Conservation (phyloP, 768 basidiomycete species). For the Clitopilus passeckerianus region DNA sequence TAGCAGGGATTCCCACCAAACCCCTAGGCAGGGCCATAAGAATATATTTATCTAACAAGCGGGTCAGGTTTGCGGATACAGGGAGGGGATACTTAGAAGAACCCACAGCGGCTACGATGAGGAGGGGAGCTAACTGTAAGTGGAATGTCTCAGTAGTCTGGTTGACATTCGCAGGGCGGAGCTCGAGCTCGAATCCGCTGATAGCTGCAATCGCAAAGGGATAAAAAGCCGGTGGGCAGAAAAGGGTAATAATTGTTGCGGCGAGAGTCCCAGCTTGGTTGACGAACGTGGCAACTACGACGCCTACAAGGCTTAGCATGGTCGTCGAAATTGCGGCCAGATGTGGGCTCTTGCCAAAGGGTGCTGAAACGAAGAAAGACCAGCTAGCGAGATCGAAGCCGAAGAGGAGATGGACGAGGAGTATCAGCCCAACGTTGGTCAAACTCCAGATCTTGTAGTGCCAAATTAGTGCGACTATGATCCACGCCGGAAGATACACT, state of each 20-base stretch:
- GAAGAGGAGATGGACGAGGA: conserved; percentile 48
- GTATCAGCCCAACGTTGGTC: conserved; percentile 44
- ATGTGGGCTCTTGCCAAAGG: conserved; percentile 55
- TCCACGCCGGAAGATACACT: conserved; percentile 60
- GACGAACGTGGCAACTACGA: conserved; percentile 47
- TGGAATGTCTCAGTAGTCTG: conserved; percentile 43
- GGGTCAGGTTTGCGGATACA: background rate
- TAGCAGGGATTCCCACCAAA: conserved; percentile 40
- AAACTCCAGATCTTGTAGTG: conserved; percentile 45
- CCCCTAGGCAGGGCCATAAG: conserved; percentile 52
- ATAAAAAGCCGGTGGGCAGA: conserved; percentile 61
- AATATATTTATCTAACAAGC: conserved; percentile 44
- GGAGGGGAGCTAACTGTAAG: conserved; percentile 34
- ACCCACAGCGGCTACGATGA: conserved; percentile 49
- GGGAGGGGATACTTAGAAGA: background rate
- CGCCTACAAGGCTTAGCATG: conserved; percentile 48
- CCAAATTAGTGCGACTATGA: conserved; percentile 49
- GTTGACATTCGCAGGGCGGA: conserved; percentile 33
- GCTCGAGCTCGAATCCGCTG: conserved; percentile 46
- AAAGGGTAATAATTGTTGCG: conserved; percentile 45
- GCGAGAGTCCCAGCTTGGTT: conserved; percentile 25
- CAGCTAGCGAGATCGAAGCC: conserved; percentile 53
- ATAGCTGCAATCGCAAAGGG: conserved; percentile 52
- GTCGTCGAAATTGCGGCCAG: conserved; percentile 48
- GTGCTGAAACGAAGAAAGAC: conserved; percentile 49